Evolutionary conservation across 2,329 filamentous ascomycete species (phyloP).

Genomic region (Venturia carpophila): DNA sequence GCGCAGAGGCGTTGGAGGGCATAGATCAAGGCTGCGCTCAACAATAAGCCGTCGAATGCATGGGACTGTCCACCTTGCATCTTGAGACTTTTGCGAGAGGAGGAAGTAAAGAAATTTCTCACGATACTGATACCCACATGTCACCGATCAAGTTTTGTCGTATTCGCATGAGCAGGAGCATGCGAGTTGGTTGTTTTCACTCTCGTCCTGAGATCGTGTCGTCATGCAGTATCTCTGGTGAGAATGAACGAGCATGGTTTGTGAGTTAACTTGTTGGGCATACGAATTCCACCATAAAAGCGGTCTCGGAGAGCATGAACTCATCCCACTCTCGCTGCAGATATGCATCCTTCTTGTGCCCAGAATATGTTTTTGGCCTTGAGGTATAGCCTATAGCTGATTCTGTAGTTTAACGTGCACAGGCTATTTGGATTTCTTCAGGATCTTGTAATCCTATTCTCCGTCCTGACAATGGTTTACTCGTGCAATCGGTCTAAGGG

Average conservation of each 20-base stretch:
- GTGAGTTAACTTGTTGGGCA: neutral
- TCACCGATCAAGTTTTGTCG: neutral
- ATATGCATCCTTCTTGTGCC: too few species aligned
- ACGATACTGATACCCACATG: neutral
- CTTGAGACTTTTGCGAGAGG: neutral
- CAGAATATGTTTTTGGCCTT: too few species aligned
- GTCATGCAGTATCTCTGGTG: neutral
- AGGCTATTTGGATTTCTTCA: too few species aligned
- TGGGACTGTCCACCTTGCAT: neutral
- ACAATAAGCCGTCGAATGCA: slow-evolving; percentile 38
- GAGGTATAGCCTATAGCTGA: too few species aligned
- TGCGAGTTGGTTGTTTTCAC: neutral
- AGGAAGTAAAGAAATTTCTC: neutral
- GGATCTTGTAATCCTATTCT: neutral
- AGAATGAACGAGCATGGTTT: neutral
- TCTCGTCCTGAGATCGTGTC: neutral
- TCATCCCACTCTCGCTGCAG: too few species aligned
- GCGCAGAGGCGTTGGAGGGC: slow-evolving; percentile 56
- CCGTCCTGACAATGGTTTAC: too few species aligned
- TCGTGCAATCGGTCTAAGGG: too few species aligned
- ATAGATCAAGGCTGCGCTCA: slow-evolving; percentile 54
- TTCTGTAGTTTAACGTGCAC: too few species aligned
- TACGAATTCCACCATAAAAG: too few species aligned
- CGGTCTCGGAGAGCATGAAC: too few species aligned
- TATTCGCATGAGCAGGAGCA: neutral